Conservation (phyloP, 805 yeast species). For the Saccharomycopsis fermentans region DNA sequence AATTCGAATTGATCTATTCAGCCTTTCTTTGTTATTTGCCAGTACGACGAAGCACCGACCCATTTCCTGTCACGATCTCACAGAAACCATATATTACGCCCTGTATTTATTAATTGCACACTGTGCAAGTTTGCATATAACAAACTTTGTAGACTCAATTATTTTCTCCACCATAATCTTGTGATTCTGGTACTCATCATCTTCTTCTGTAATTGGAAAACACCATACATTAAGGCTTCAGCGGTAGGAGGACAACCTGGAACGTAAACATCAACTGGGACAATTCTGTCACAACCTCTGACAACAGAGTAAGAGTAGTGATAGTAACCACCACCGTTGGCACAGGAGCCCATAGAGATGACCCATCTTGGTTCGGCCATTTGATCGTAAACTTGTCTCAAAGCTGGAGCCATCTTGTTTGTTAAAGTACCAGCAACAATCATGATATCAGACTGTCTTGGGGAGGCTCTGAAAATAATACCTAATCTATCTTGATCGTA, state of each 20-base stretch:
- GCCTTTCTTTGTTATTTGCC: no score
- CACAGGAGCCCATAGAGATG: conserved; percentile 89
- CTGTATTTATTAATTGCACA: no score
- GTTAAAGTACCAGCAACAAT: conserved; percentile 89
- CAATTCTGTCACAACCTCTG: conserved; percentile 80
- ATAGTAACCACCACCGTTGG: conserved; percentile 89
- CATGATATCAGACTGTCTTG: conserved; percentile 87
- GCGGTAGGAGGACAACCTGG: conserved; percentile 93
- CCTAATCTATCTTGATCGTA: conserved; percentile 90
- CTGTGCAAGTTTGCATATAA: not conserved
- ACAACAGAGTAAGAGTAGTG: conserved; percentile 85
- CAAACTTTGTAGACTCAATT: conserved; percentile 4
- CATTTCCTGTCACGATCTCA: no score
- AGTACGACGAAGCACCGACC: no score
- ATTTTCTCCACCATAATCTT: conserved; percentile 75
- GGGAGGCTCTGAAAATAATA: conserved; percentile 87
- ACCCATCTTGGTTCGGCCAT: conserved; percentile 96
- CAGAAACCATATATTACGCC: no score
- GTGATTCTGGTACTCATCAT: conserved; percentile 75
- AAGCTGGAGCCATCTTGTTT: conserved; percentile 88
- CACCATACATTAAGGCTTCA: conserved; percentile 86
- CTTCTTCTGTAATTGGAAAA: conserved; percentile 81
- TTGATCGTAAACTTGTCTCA: conserved; percentile 87
- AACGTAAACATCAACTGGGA: conserved; percentile 83
- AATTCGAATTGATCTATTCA: no score